A percentile compares a stretch with the other conserved stretches of the same genome.
These are phyloP conservation scores for Aspergillus texensis DNA, from an alignment of 2,329 filamentous ascomycete genomes.

Conservation along the genomic window DNA sequence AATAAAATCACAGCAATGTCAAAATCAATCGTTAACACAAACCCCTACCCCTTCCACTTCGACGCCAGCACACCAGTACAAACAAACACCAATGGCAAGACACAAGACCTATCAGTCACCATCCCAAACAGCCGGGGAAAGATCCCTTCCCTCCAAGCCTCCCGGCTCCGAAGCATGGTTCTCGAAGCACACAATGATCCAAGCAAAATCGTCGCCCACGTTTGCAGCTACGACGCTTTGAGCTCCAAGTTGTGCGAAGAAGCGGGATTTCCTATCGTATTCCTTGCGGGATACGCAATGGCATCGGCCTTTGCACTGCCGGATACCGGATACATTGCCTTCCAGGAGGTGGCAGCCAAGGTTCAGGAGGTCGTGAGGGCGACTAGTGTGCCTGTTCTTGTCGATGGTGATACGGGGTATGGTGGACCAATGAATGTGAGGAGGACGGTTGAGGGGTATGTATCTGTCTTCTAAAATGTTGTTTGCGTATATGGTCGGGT, in stretches of 20 bases:
- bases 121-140: constrained; percentile 39
- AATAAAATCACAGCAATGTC: too few species aligned
- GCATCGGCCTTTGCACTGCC: constrained; percentile 47
- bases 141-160: constrained; percentile 45
- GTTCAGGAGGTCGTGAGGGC: constrained; percentile 26
- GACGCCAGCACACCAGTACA: not conserved
- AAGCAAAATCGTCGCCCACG: constrained; percentile 48
- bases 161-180: constrained; percentile 29
- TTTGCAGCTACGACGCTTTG: constrained; percentile 49
- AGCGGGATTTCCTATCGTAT: constrained; percentile 51
- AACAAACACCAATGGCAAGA: not conserved
- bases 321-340: constrained; percentile 54
- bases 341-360: constrained; percentile 40
- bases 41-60: constrained; percentile 17
- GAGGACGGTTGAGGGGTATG: constrained; percentile 44
- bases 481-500: too few species aligned
- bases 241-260: constrained; percentile 50
- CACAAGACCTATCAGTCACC: not conserved
- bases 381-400: constrained; percentile 46
- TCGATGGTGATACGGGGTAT: constrained; percentile 53
- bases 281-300: constrained; percentile 49
- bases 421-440: constrained; percentile 53
- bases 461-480: too few species aligned
- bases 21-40: not conserved
- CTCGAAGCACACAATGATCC: constrained; percentile 45